Percentiles rank a stretch among this genome's conserved stretches.
Conservation (phyloP, 2,329 filamentous ascomycete genomes). For the Nemania diffusa region DNA sequence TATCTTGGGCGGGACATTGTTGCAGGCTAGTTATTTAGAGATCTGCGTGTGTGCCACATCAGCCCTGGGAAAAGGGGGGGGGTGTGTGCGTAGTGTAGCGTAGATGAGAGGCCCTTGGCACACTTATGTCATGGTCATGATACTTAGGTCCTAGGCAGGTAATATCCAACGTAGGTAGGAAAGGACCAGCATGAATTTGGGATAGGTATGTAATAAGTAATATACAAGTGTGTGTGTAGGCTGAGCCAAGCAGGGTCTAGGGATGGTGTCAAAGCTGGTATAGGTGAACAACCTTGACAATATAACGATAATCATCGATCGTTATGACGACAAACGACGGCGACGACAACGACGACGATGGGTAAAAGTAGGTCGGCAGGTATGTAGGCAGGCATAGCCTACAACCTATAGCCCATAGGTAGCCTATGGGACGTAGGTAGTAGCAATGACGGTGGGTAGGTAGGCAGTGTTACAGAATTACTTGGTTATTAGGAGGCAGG, state of each 20-base stretch:
- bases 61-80: conserved; percentile 36
- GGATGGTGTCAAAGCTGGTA: conserved; percentile 7
- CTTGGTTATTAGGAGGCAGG: too few relatives aligned
- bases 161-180: conserved; percentile 4
- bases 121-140: conserved; percentile 26
- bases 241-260: too few relatives aligned
- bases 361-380: too few relatives aligned
- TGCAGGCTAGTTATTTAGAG: conserved; percentile 43
- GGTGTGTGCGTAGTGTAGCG: conserved; percentile 18
- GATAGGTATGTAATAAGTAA: background rate
- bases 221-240: conserved; percentile 4
- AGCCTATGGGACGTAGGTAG: too few relatives aligned
- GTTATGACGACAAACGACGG: background rate
- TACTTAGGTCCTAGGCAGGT: background rate
- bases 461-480: background rate
- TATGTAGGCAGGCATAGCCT: too few relatives aligned
- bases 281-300: background rate
- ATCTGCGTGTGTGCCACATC: conserved; percentile 39
- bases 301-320: background rate
- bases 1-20: conserved; percentile 32
- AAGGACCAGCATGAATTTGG: conserved; percentile 24
- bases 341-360: background rate
- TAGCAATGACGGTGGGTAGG: background rate
- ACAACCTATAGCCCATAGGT: too few relatives aligned
- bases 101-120: conserved; percentile 10